phyloP scores from a whole-genome alignment of 495 filamentous ascomycete genomes.

The Hypoxylon crocopeplum region DNA sequence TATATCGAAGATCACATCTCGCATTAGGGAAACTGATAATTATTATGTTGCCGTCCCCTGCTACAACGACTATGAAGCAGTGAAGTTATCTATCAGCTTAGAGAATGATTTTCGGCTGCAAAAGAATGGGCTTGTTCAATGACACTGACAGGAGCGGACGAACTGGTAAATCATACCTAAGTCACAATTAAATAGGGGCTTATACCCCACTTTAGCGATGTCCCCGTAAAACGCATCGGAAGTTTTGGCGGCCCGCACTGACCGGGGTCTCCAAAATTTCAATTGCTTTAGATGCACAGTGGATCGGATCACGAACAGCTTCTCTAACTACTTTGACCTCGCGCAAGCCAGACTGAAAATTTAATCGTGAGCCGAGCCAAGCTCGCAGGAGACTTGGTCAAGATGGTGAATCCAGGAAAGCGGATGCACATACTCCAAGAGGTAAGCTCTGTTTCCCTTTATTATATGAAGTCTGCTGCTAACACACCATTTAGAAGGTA shows the following conservation, averaged over 20 bases:
- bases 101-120: no score
- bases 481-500: conserved; percentile 45
- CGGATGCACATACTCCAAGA: conserved; percentile 80
- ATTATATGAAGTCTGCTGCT: conserved; percentile 6
- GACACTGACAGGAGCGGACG: no score
- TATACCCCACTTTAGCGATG: conserved; percentile 2
- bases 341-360: conserved; percentile 21
- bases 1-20: no score
- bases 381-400: conserved; percentile 46
- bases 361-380: conserved; percentile 22
- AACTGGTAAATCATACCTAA: no score
- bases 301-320: not conserved
- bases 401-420: conserved; percentile 79
- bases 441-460: conserved; percentile 56
- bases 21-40: no score
- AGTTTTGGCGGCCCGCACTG: not conserved
- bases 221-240: conserved; percentile 4
- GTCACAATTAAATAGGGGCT: no score
- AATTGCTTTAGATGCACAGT: conserved; percentile 14
- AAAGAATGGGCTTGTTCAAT: no score
- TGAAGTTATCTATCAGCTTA: no score
- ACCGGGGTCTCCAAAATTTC: conserved; percentile 17
- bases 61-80: no score
- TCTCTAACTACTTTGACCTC: conserved; percentile 8
- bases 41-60: no score